These are phyloP conservation scores for Cryptosporidium muris DNA, from an alignment of 169 alveolate genomes.

Conservation along the genomic window DNA sequence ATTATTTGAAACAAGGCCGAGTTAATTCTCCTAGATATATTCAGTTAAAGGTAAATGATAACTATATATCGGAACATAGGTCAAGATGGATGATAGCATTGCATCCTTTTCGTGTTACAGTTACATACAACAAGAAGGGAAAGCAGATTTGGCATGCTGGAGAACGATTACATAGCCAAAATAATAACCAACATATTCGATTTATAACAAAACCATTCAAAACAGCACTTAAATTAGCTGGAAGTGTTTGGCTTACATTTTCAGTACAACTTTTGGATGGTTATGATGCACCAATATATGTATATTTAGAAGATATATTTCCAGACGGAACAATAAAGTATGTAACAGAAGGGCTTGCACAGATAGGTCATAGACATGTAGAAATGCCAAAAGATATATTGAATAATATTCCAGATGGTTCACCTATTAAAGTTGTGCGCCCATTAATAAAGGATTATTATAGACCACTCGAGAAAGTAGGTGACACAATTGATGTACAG, in stretches of 20 bases:
- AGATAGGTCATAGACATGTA: slow-evolving; percentile 70
- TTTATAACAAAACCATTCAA: slow-evolving; percentile 67
- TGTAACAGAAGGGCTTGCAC: slow-evolving; percentile 74
- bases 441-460: slow-evolving; percentile 45
- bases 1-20: neutral
- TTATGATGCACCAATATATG: slow-evolving; percentile 74
- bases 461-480: slow-evolving; percentile 41
- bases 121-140: slow-evolving; percentile 68
- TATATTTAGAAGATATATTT: slow-evolving; percentile 75
- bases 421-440: slow-evolving; percentile 58
- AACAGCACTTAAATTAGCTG: slow-evolving; percentile 56
- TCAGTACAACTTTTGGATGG: slow-evolving; percentile 70
- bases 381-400: slow-evolving; percentile 63
- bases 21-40: slow-evolving; percentile 17
- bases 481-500: slow-evolving; percentile 65
- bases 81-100: slow-evolving; percentile 77
- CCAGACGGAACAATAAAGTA: slow-evolving; percentile 58
- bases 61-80: slow-evolving; percentile 63
- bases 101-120: slow-evolving; percentile 77
- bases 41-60: slow-evolving; percentile 58
- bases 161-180: slow-evolving; percentile 51
- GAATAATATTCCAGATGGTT: slow-evolving; percentile 60
- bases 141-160: slow-evolving; percentile 57
- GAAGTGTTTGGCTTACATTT: slow-evolving; percentile 73
- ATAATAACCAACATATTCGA: slow-evolving; percentile 45